phyloP scores from a whole-genome alignment of 2,329 filamentous ascomycete species.

The Graphilbum ipis-grandicollis region DNA sequence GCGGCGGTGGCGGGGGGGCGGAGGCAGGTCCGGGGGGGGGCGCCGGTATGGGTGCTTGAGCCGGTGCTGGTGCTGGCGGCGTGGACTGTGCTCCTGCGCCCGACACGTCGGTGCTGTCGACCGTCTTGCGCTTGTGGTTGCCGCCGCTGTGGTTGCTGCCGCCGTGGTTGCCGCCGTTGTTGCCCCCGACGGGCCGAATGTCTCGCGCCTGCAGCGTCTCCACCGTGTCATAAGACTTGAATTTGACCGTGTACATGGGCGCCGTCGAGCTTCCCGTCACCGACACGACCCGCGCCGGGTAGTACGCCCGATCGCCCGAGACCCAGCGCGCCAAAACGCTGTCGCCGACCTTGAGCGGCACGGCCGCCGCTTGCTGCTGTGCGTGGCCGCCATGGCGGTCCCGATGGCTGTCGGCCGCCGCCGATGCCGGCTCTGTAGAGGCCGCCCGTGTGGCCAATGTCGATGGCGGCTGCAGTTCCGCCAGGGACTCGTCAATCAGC shows the following conservation, averaged over 20 bases:
- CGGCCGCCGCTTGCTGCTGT: conserved; percentile 13
- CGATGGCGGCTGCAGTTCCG: conserved; percentile 51
- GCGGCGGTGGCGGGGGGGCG: background rate
- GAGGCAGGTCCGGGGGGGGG: conserved; percentile 25
- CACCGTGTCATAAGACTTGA: conserved; percentile 76
- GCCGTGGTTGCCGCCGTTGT: background rate
- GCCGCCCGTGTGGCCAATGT: conserved; percentile 27
- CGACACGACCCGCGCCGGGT: conserved; percentile 80
- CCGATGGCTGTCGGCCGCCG: too few relatives aligned
- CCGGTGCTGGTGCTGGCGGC: conserved; percentile 23
- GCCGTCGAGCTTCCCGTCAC: conserved; percentile 85
- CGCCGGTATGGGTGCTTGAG: background rate
- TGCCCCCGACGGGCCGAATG: conserved; percentile 49
- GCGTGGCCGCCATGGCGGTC: too few relatives aligned
- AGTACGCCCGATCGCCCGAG: conserved; percentile 76
- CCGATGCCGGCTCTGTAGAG: too few relatives aligned
- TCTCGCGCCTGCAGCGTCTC: conserved; percentile 72
- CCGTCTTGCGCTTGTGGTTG: conserved; percentile 62
- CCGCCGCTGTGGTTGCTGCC: background rate
- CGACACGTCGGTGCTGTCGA: conserved; percentile 32
- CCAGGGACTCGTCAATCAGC: conserved; percentile 63
- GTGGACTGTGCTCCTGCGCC: conserved; percentile 16
- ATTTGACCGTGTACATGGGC: conserved; percentile 87
- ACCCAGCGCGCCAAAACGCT: conserved; percentile 80
- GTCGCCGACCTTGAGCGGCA: conserved; percentile 72